Evolutionary conservation across 225 moss, liverwort and hornwort genomes (phyloP), one percentile per base, ranked within the genome.

Genomic region (Marchantia paleacea): DNA sequence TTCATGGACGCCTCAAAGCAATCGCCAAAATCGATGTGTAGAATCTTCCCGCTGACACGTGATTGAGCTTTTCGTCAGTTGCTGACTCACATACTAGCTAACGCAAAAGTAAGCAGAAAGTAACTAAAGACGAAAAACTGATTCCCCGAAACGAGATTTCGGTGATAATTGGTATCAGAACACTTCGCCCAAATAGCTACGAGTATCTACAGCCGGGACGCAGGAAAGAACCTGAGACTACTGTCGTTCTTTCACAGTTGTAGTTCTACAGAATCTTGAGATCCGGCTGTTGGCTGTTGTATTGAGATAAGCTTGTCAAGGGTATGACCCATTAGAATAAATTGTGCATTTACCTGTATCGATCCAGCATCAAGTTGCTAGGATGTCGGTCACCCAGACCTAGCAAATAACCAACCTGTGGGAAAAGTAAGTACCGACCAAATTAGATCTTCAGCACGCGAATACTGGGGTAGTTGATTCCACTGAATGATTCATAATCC

Each of bases 1-100:
- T 91, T 99, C 99, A 99, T 99, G 61, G 99, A 95, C 53, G 99
- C 99, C 85, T 99, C 99, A 80, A 99, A 99, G 82, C 99, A 99
- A 83, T 99, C 99, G 79, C 99, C 99, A 86, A 99, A 99, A 83
- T 99, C 99, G 24, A 99, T 99, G 84, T 99, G 99, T 84, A 99
- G 79, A 65, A 99, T 94, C 82, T 99, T 99, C 58, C 99, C 99
- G 87, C 99, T 99, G 86, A 18, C 55, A 52, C 30, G n/a, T 24
- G 31, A 20, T 16, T 0, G 7, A 29, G 19, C 0, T 2, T 39
- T 39, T 39, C 39, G 39, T 39, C 39, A 58, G 20, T 58, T 58
- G n/a, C 19, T 51, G 31, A 60, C 30, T 19, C 22, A 49, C 50
- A 20, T 55, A 53, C 6, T 7, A n/a, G 15, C 39, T 10, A 12